Conservation (phyloP, 352 stramenopile species). For the Phytopythium delawarense region DNA sequence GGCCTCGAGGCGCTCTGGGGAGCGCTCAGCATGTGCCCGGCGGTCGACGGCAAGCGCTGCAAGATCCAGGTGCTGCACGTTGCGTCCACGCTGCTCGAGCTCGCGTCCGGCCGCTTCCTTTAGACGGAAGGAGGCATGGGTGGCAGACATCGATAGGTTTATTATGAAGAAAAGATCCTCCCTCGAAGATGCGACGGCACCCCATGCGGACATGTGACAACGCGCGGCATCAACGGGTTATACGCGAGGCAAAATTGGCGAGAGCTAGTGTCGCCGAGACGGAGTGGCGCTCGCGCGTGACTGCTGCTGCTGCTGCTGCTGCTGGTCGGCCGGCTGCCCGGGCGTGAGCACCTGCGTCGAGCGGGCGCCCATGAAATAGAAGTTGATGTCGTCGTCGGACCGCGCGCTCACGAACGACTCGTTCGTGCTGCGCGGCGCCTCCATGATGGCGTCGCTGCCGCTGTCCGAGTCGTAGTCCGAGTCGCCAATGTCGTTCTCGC, state of each 20-base stretch:
- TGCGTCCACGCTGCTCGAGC: conserved; percentile 55
- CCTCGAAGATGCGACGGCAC: background rate
- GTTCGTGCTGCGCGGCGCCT: conserved; percentile 18
- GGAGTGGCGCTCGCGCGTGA: background rate
- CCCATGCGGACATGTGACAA: background rate
- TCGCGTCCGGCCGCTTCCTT: conserved; percentile 63
- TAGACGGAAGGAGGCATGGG: background rate
- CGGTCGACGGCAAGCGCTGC: conserved; percentile 56
- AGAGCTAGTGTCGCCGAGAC: background rate
- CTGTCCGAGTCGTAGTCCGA: conserved; percentile 24
- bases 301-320: background rate
- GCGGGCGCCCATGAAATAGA: conserved; percentile 41
- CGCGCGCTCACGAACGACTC: conserved; percentile 55
- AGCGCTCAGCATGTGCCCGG: conserved; percentile 72
- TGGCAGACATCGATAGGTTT: background rate
- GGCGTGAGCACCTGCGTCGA: conserved; percentile 4
- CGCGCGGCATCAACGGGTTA: background rate
- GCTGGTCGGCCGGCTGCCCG: background rate
- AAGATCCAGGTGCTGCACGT: conserved; percentile 63
- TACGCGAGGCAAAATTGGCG: background rate
- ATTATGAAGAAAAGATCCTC: background rate
- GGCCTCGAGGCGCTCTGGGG: conserved; percentile 58
- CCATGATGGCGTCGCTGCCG: conserved; percentile 21
- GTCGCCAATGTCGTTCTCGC: conserved; percentile 21
- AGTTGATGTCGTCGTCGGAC: conserved; percentile 56